Base-by-base conservation (phyloP, 106 monocot genomes). In the Cymbidium sinense region DNA sequence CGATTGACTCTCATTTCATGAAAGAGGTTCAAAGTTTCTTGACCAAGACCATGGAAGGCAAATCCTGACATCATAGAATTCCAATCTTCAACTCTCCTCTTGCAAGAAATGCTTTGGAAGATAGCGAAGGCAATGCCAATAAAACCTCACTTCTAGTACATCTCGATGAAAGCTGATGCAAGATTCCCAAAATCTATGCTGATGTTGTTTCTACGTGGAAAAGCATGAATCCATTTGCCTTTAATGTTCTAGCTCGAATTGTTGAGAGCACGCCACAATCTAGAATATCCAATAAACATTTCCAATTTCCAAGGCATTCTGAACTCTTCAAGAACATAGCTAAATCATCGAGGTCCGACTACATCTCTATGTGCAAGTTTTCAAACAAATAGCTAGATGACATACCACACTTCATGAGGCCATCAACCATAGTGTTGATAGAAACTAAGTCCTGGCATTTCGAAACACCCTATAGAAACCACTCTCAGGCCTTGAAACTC, bases 401-500 rank as follows among this genome's bases (percentile, higher is more conserved):
- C 64, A 75, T 29, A 6, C 30, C 17, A 7, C 18, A 18, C n/a
- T n/a, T 77, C 72, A 82, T 77, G 28, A 73, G n/a, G n/a, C n/a
- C n/a, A n/a, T n/a, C n/a, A n/a, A n/a, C n/a, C n/a, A n/a, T n/a
- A n/a, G n/a, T n/a, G n/a, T n/a, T n/a, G 28, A 33, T 27, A 13
- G 83, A 78, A 25, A 83, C 75, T 31, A 67, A 20, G 33, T 83
- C 75, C 52, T 50, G 85, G 81, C 85, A 85, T 85, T 75, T 69
- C 3, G 67, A 15, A 85, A 79, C 50, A 79, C 37, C 27, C 27
- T 73, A 13, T 25, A 34, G 79, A 64, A 31, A 29, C 19, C 74
- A 25, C 7, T 64, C 71, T 23, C 71, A 70, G 5, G 43, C 34
- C 50, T 73, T 85, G 12, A 85, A 23, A n/a, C n/a, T n/a, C n/a